phyloP scores from a whole-genome alignment of 345 rosid species.

The Gossypioides kirkii region DNA sequence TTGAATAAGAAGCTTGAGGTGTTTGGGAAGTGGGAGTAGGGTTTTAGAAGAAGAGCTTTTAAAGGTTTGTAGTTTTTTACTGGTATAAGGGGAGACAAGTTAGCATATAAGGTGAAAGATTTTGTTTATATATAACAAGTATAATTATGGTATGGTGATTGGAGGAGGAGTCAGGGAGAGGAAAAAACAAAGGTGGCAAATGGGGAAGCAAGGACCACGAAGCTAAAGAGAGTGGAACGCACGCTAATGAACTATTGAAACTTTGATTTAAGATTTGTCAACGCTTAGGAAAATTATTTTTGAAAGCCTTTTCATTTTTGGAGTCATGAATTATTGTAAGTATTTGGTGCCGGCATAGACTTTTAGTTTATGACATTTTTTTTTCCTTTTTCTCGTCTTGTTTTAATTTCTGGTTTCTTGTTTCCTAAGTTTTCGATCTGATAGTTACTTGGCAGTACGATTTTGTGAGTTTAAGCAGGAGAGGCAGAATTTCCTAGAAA shows the following conservation, averaged over 20 bases:
- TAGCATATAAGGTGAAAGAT: not conserved
- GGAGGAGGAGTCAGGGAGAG: not conserved
- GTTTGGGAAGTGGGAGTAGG: conserved; percentile 9
- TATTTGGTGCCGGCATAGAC: conserved; percentile 28
- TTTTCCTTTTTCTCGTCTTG: too few relatives aligned
- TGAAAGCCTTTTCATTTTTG: not conserved
- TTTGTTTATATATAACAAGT: not conserved
- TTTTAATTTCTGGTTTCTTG: not conserved
- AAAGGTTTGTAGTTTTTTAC: not conserved
- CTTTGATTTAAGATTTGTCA: conserved; percentile 25
- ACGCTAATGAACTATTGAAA: conserved; percentile 33
- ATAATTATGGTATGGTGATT: not conserved
- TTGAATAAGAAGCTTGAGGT: not conserved
- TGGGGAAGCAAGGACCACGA: conserved; percentile 5
- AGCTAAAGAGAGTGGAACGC: conserved; percentile 24
- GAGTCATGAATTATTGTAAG: too few relatives aligned
- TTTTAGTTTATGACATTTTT: not conserved
- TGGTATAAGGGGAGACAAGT: not conserved
- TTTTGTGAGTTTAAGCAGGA: not conserved
- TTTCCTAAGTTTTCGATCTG: too few relatives aligned
- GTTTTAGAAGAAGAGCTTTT: conserved; percentile 20
- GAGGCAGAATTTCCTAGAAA: not conserved
- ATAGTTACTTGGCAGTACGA: not conserved
- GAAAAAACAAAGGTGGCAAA: conserved; percentile 15
- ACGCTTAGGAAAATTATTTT: conserved; percentile 21